Base-by-base conservation (phyloP, 2,329 filamentous ascomycete species). In the Pleoardoris graminearum region DNA sequence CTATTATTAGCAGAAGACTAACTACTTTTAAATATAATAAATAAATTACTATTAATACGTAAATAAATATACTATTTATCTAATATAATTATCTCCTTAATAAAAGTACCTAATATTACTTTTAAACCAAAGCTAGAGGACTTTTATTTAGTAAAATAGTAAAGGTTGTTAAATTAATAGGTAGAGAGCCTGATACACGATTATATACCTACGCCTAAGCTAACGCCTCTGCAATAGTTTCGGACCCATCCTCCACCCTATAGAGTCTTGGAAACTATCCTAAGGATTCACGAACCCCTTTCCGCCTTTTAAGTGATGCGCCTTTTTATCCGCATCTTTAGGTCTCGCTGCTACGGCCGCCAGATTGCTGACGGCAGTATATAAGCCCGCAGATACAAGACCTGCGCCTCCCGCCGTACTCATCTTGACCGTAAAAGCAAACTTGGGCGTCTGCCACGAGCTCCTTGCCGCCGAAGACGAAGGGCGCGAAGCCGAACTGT, bases 231-330 rank as follows among this genome's bases (percentile, higher is more conserved):
- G 70, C 1, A 75, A 23, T 51, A 82, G 70, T 29, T 62, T 69
- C 47, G 57, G 50, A 4, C 73, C 25, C 22, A 82, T 72, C 14
- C 67, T 37, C 23, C 57, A 61, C 6, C 47, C 60, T 39, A 55
- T 65, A 12, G 70, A 61, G 3, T 81, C 76, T 10, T 51, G 58
- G 60, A 76, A 84, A n/a, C 79, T 82, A 6, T 78, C 74, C 82
- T 81, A 84, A 0, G 82, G 82, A 66, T 84, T 84, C n/a, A 67
- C 66, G 61, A 83, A 84, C 4, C 81, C 81, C 51, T 79, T 81
- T 11, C 79, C 79, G 57, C 77, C 62, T 61, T 79, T 78, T 50
- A 76, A 64, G 72, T 84, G 81, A 73, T 84, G 82, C 33, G 63
- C 62, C 60, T 79, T 77, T 12, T 74, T 73, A 36, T 72, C 71